These are phyloP conservation scores for Coccomyxa sp. DNA, from an alignment of 139 green algal species.

Conservation along the genomic window DNA sequence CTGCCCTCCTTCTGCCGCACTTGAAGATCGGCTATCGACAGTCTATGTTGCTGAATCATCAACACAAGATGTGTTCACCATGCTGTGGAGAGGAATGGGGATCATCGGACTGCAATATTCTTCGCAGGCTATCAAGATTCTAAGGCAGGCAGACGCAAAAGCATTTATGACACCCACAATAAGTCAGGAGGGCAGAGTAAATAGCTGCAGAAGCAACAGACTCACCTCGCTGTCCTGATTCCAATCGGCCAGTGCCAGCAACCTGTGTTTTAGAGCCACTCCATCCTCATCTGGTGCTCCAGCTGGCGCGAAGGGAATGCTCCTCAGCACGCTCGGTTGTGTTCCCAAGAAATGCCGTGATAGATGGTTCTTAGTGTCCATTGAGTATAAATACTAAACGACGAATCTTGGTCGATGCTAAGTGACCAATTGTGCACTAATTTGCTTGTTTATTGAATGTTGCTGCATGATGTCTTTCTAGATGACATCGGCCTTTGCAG, in stretches of 20 bases:
- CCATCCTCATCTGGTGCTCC: background rate
- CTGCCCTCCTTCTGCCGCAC: background rate
- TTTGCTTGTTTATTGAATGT: no score
- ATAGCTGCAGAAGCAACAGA: background rate
- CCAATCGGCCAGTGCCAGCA: background rate
- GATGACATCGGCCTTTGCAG: no score
- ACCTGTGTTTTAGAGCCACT: background rate
- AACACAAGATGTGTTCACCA: background rate
- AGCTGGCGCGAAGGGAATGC: background rate
- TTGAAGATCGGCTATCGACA: background rate
- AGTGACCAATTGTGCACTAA: no score
- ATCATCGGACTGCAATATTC: no score
- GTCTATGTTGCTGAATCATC: background rate
- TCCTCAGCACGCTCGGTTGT: background rate
- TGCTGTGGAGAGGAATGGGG: no score
- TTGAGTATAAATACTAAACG: background rate
- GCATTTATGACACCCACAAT: background rate
- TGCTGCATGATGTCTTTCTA: no score
- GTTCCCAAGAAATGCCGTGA: background rate
- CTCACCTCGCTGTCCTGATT: background rate
- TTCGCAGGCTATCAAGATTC: no score
- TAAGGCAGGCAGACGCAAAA: no score
- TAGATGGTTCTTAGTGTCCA: background rate
- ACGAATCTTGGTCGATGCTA: no score
- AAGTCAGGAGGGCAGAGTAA: background rate